Evolutionary conservation across 2,329 filamentous ascomycete genomes (phyloP), one percentile per base, ranked within the genome.

Genomic region (Dissoconium aciculare): DNA sequence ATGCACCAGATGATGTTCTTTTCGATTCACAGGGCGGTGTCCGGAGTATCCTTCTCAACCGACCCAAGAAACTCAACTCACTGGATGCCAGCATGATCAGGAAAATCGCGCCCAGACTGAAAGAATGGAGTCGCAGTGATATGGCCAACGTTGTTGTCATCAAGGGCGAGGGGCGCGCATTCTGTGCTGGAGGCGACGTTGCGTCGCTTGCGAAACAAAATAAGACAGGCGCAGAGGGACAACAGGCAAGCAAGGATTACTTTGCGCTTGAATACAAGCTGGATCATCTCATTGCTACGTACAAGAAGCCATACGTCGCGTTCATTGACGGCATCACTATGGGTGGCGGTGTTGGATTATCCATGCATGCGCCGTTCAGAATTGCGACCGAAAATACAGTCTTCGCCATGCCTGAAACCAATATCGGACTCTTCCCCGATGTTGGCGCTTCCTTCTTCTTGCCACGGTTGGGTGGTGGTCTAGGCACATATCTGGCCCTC

Each of bases 271-370:
- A 98, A 74, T 98, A 95, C 67, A 78, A 82, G 61, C 74, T 98
- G 40, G 81, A 98, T 55, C 89, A 98, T 59, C 66, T 87, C 45
- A 93, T 98, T 52, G 81, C 89, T 13, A 94, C 85, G 21, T 94
- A 93, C 61, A 54, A 64, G 38, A 98, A 94, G 63, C 89, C 89
- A 0, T 92, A 89, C 51, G 73, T 98, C 31, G 80, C 89, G 17
- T 79, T 95, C 52, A 91, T 98, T 77, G 89, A 98, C 51, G 89
- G 89, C 36, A 80, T 93, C 55, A 98, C 91, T 31, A 98, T 98
- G 89, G 89, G 89, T 33, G 89, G 89, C 33, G 89, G 89, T 43
- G 89, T 95, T 31, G 89, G 89, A 5, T 69, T 98, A 34, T 91
- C 81, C 55, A 71, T 93, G 31, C 91, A 98, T 58, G 87, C 89